Evolutionary conservation across 202 grass and related monocot species (phyloP).

Genomic region (Elaeis oleifera): DNA sequence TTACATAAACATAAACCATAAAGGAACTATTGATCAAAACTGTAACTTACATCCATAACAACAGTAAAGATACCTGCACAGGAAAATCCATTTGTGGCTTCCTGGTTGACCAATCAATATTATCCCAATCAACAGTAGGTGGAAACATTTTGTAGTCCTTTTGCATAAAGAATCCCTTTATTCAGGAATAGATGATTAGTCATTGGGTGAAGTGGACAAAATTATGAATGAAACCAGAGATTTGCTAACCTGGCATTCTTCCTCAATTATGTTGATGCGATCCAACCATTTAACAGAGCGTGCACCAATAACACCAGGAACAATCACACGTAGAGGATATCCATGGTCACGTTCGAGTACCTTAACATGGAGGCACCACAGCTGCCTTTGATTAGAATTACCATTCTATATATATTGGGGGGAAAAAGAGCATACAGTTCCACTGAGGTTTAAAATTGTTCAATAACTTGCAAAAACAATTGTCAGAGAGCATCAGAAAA

Average conservation of each 20-base stretch:
- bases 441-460: no score
- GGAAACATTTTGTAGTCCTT: conserved; percentile 99
- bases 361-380: conserved; percentile 24
- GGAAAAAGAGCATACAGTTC: no score
- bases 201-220: no score
- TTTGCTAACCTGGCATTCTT: conserved; percentile 72
- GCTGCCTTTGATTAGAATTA: no score
- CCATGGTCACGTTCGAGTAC: conserved; percentile 86
- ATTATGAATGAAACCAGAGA: no score
- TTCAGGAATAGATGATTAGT: conserved; percentile 11
- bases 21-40: no score
- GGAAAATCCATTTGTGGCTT: conserved; percentile 96
- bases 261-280: conserved; percentile 61
- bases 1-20: no score
- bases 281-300: conserved; percentile 98
- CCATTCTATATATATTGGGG: no score
- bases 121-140: conserved; percentile 88
- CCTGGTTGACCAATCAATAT: conserved; percentile 84
- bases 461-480: no score
- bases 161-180: conserved; percentile 86
- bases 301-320: conserved; percentile 88
- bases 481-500: no score
- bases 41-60: no score
- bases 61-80: conserved; percentile 53
- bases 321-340: conserved; percentile 76